Percentiles rank a stretch among this genome's conserved stretches.
These are phyloP conservation scores for Colletotrichum ledebouriae DNA, from an alignment of 2,329 filamentous ascomycete species.

Conservation along the genomic window DNA sequence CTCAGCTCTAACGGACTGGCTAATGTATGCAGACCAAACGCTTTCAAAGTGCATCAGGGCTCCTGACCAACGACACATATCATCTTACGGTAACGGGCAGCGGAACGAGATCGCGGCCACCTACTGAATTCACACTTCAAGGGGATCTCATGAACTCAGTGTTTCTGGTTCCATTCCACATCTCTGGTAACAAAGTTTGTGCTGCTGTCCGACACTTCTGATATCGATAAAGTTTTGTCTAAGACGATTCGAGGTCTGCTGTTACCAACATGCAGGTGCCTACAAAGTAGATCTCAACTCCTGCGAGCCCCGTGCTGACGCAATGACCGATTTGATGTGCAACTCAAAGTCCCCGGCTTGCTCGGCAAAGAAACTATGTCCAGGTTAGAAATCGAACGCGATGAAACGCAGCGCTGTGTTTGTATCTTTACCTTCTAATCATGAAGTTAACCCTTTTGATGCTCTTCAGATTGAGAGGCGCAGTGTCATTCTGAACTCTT, in stretches of 20 bases:
- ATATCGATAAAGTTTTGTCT: background rate
- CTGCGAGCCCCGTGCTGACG: conserved; percentile 2
- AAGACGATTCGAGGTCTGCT: background rate
- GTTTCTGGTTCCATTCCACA: too few relatives aligned
- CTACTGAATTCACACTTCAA: too few relatives aligned
- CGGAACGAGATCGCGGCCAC: too few relatives aligned
- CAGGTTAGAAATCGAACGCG: background rate
- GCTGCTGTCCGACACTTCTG: too few relatives aligned
- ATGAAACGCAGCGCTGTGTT: too few relatives aligned
- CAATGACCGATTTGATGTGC: conserved; percentile 35
- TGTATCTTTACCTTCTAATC: conserved; percentile 77
- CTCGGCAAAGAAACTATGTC: conserved; percentile 76
- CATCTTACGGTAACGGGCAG: too few relatives aligned
- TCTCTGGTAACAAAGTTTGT: too few relatives aligned
- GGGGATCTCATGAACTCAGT: too few relatives aligned
- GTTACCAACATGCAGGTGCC: background rate
- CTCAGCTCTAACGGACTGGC: too few relatives aligned
- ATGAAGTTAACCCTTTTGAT: conserved; percentile 80
- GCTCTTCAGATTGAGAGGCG: conserved; percentile 68
- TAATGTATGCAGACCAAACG: too few relatives aligned
- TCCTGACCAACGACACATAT: too few relatives aligned
- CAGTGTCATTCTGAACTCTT: conserved; percentile 70
- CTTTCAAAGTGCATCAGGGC: too few relatives aligned
- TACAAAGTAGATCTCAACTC: background rate
- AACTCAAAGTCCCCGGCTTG: conserved; percentile 75